phyloP scores from a whole-genome alignment of 306 rosid species.

The Abrus precatorius region DNA sequence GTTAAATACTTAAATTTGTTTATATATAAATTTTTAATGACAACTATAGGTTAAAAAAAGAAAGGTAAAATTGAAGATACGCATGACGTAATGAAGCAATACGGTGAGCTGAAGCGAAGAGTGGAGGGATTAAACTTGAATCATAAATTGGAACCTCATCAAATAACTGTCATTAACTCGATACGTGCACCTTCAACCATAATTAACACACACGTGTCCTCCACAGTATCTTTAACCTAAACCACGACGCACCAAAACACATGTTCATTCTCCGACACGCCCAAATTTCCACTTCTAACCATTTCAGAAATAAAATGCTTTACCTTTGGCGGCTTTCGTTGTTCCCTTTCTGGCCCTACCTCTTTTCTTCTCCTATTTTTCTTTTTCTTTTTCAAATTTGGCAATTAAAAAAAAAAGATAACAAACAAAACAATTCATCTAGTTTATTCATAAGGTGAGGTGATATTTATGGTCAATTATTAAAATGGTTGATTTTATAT shows the following conservation, averaged over 20 bases:
- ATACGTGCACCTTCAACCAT: constrained; percentile 10
- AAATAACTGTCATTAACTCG: constrained; percentile 2
- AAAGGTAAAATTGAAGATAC: constrained; percentile 5
- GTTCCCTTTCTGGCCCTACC: constrained; percentile 1
- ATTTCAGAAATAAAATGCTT: constrained; percentile 14
- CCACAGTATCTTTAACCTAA: not conserved
- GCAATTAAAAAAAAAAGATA: not conserved
- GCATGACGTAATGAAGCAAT: not conserved
- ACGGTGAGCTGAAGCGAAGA: not conserved
- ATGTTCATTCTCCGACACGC: not conserved
- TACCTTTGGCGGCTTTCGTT: constrained; percentile 65
- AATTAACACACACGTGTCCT: constrained; percentile 5
- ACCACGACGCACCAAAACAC: constrained; percentile 23
- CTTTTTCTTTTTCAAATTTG: not conserved
- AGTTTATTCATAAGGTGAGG: not conserved
- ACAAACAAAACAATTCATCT: not conserved
- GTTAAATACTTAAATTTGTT: too few species aligned
- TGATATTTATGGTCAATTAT: constrained; percentile 44
- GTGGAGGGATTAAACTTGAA: constrained; percentile 5
- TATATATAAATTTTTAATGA: too few species aligned
- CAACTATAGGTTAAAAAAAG: too few species aligned
- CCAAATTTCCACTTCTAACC: constrained; percentile 19
- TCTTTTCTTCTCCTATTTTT: not conserved
- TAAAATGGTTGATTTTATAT: not conserved
- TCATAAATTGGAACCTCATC: not conserved